Evolutionary conservation across 441 rosid species (phyloP).

Genomic region (Populus hybrid): DNA sequence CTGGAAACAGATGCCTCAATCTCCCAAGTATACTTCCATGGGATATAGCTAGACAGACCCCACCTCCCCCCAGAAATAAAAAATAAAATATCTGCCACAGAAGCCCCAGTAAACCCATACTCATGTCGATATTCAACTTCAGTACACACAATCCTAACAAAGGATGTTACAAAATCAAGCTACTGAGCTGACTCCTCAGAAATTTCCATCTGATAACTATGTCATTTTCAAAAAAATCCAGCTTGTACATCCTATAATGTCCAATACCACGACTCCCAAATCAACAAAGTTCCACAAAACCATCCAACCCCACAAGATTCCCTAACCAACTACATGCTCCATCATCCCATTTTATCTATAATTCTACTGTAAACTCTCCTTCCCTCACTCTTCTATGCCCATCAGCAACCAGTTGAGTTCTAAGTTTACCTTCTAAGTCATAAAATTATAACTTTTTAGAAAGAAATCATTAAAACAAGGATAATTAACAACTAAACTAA

Average conservation of each 20-base stretch:
- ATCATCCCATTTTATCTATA: background rate
- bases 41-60: background rate
- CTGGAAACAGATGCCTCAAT: background rate
- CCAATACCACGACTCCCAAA: background rate
- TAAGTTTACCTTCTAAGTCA: background rate
- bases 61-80: background rate
- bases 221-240: background rate
- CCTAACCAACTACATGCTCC: background rate
- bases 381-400: background rate
- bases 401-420: background rate
- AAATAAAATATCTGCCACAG: background rate
- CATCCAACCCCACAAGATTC: background rate
- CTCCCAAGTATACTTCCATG: background rate
- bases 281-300: background rate
- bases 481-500: background rate
- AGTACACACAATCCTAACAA: background rate
- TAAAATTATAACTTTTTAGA: background rate
- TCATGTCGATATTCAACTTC: background rate
- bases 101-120: background rate
- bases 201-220: background rate
- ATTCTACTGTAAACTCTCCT: no score
- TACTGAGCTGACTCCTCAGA: background rate
- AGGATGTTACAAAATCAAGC: background rate
- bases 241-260: background rate
- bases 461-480: background rate